Conservation (phyloP, 345 rosid species). For the Citrus unshiu region DNA sequence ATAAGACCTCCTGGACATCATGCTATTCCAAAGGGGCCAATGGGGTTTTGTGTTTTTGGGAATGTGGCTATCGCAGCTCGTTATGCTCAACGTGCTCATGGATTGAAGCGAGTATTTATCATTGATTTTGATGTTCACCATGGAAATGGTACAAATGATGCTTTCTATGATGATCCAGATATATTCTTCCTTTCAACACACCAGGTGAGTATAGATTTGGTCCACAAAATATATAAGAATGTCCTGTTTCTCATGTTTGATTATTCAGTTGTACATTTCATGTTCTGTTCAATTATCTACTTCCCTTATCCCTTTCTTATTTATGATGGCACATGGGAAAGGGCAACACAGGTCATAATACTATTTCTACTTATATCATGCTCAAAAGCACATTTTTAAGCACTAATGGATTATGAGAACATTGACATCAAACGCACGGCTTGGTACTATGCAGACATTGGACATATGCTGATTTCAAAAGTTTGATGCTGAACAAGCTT, state of each 20-base stretch:
- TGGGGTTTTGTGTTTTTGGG: conserved; percentile 96
- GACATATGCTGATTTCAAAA: background rate
- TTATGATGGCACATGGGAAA: background rate
- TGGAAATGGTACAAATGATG: conserved; percentile 92
- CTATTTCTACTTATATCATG: background rate
- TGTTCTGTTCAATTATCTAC: too few relatives aligned
- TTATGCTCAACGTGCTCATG: conserved; percentile 69
- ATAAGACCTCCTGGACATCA: conserved; percentile 97
- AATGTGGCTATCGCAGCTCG: conserved; percentile 95
- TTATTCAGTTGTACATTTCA: background rate
- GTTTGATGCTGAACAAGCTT: background rate
- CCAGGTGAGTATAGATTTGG: conserved; percentile 46
- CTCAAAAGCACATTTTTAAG: background rate
- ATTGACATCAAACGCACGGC: background rate
- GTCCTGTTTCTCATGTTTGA: background rate
- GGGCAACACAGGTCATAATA: background rate
- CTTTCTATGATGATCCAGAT: conserved; percentile 84
- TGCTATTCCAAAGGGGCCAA: conserved; percentile 89
- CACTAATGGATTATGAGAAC: background rate
- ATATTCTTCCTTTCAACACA: conserved; percentile 90
- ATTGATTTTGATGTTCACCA: conserved; percentile 98
- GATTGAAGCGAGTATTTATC: conserved; percentile 67
- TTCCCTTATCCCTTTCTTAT: background rate
- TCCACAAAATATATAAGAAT: background rate
- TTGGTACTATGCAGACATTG: background rate